Base-by-base conservation (phyloP, 176 grass and related monocot species). In the Guadua angustifolia region DNA sequence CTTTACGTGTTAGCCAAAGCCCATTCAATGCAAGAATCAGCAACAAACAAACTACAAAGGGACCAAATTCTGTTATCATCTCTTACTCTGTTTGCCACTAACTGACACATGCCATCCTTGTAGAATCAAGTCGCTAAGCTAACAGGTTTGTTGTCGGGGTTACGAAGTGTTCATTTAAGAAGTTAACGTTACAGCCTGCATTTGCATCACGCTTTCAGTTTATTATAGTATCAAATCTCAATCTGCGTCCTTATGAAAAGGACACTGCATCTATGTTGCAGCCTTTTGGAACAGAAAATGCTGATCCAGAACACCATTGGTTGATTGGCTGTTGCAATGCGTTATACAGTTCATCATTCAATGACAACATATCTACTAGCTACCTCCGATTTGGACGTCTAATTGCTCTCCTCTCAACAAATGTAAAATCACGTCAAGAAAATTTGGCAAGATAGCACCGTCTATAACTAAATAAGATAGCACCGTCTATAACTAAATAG, bases 361-460 rank as follows among this genome's bases (percentile, higher is more conserved):
- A 59, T 44, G 25, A 10, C 62, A 71, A 43, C 57, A 29, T 55
- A 55, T 22, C 22, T 38, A 66, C 9, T n/a, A 4, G 3, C 8
- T 47, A 43, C 33, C 35, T 22, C 40, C 44, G 25, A 47, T 78
- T 47, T 77, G 12, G 18, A 78, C 46, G 15, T 44, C 62, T 46
- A 69, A 24, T 9, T 84, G 47, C 6, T 56, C 53, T 56, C 53
- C 19, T 56, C 53, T 3, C 19, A 56, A n/a, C 53, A 56, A 56
- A 56, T 56, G 53, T 21, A 56, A 56, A 56, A 69, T 17, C 10
- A 11, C 22, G 7, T 10, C 10, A 24, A 65, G 26, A 69, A 11
- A 80, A 67, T 33, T 70, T 81, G 63, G 76, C 4, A 61, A 39
- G 10, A 80, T 17, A 66, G 19, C 14, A 71, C 5, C 38, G 8